These are phyloP conservation scores for Rhytidhysteron rufulum DNA, from an alignment of 2,329 filamentous ascomycete species.

Conservation along the genomic window DNA sequence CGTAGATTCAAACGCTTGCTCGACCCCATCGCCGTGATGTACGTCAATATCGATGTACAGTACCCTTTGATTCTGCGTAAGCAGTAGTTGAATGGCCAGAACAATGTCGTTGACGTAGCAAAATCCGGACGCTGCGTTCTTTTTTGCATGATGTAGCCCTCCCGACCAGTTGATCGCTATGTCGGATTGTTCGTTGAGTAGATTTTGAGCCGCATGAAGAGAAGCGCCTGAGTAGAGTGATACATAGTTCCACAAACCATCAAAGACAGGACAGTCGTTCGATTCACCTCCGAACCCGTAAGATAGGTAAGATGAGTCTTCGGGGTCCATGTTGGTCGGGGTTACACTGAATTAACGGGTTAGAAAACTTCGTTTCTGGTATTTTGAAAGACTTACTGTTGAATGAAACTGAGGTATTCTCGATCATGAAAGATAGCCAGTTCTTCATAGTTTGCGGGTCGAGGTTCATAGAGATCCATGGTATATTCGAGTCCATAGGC, in stretches of 20 bases:
- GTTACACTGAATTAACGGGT: conserved; percentile 37
- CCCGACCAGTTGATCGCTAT: conserved; percentile 98
- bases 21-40: conserved; percentile 86
- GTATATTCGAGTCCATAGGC: conserved; percentile 94
- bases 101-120: conserved; percentile 99
- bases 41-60: conserved; percentile 95
- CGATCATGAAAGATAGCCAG: conserved; percentile 79
- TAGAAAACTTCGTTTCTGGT: no score
- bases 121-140: conserved; percentile 88
- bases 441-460: conserved; percentile 82
- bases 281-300: conserved; percentile 74
- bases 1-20: conserved; percentile 86
- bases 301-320: conserved; percentile 46
- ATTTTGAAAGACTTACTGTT: conserved; percentile 20
- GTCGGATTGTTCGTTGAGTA: conserved; percentile 81
- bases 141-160: conserved; percentile 93
- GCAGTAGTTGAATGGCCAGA: conserved; percentile 81
- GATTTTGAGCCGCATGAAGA: conserved; percentile 84
- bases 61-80: conserved; percentile 77
- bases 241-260: conserved; percentile 92
- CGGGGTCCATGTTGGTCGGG: conserved; percentile 40
- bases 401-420: conserved; percentile 89
- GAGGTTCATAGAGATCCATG: conserved; percentile 89
- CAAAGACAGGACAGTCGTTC: conserved; percentile 91
- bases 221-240: conserved; percentile 89